phyloP scores from a whole-genome alignment of 2,329 filamentous ascomycete species.

The Xylariaceae sp. region DNA sequence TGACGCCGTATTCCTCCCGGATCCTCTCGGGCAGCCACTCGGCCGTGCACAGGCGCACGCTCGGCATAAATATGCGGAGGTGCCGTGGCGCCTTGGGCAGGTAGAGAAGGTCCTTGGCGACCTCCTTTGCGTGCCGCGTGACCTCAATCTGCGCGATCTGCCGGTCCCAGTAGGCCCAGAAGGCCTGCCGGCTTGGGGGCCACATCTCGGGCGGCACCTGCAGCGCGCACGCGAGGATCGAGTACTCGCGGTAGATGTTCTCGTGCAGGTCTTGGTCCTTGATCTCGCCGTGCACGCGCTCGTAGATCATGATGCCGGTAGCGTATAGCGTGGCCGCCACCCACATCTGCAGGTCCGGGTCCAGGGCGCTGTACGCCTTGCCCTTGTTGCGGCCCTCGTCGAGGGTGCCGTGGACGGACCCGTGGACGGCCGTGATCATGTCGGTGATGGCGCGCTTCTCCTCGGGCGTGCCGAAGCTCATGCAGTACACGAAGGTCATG shows the following conservation, averaged over 20 bases:
- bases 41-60: slow-evolving; percentile 17
- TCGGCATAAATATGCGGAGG: slow-evolving; percentile 15
- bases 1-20: slow-evolving; percentile 19
- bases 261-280: slow-evolving; percentile 19
- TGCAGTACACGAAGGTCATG: slow-evolving; percentile 6
- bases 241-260: slow-evolving; percentile 22
- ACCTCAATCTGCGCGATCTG: slow-evolving; percentile 21
- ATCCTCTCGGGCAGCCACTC: slow-evolving; percentile 19
- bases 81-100: slow-evolving; percentile 18
- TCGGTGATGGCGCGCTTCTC: slow-evolving; percentile 2
- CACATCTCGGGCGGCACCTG: slow-evolving; percentile 27
- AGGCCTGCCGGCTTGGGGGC: slow-evolving; percentile 19
- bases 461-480: slow-evolving; percentile 1
- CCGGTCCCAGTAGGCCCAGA: slow-evolving; percentile 27
- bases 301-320: slow-evolving; percentile 29
- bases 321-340: slow-evolving; percentile 36
- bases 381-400: not conserved
- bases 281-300: slow-evolving; percentile 31
- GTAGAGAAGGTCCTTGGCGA: slow-evolving; percentile 21
- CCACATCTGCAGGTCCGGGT: slow-evolving; percentile 34
- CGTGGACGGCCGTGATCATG: slow-evolving; percentile 1
- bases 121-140: slow-evolving; percentile 23
- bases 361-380: slow-evolving; percentile 24
- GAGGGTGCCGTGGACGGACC: not conserved
- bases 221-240: slow-evolving; percentile 25